Percentiles rank a stretch among this genome's conserved stretches.
Evolutionary conservation across 2,329 filamentous ascomycete species (phyloP).

Genomic region (Penicillium frequentans): DNA sequence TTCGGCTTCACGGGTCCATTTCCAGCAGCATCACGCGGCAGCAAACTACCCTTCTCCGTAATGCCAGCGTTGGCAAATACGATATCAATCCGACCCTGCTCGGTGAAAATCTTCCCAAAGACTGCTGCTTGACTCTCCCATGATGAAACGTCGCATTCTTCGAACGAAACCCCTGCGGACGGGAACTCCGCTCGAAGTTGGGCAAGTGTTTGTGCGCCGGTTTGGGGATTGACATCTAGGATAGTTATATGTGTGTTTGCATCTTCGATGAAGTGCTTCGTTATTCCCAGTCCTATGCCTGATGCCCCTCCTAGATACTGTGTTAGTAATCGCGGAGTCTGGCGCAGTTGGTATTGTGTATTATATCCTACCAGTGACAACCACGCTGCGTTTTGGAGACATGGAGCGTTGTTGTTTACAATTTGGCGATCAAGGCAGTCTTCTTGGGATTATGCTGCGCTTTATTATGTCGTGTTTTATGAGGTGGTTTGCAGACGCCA

Average conservation of each 20-base stretch:
- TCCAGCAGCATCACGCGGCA: constrained; percentile 31
- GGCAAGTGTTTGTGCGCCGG: constrained; percentile 22
- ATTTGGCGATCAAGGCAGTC: no score
- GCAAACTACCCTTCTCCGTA: constrained; percentile 42
- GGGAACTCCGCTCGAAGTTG: constrained; percentile 27
- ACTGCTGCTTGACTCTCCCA: constrained; percentile 38
- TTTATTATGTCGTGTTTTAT: no score
- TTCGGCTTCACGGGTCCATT: constrained; percentile 35
- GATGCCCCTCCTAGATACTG: constrained; percentile 33
- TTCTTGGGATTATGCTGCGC: no score
- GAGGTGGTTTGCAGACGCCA: no score
- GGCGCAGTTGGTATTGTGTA: background rate
- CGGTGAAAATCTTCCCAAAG: constrained; percentile 33
- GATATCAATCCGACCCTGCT: constrained; percentile 44
- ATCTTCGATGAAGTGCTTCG: constrained; percentile 30
- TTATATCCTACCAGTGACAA: background rate
- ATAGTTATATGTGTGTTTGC: constrained; percentile 33
- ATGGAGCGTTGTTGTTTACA: background rate
- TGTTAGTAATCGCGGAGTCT: background rate
- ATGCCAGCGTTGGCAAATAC: constrained; percentile 55
- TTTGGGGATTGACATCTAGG: constrained; percentile 31
- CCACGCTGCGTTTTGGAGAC: background rate
- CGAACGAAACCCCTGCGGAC: constrained; percentile 26
- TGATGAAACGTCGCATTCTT: constrained; percentile 33
- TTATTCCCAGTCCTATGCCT: constrained; percentile 38